Evolutionary conservation across 1,139 yeast genomes (phyloP), one percentile per base, ranked within the genome.

Genomic region (Nakaseomyces sp.): DNA sequence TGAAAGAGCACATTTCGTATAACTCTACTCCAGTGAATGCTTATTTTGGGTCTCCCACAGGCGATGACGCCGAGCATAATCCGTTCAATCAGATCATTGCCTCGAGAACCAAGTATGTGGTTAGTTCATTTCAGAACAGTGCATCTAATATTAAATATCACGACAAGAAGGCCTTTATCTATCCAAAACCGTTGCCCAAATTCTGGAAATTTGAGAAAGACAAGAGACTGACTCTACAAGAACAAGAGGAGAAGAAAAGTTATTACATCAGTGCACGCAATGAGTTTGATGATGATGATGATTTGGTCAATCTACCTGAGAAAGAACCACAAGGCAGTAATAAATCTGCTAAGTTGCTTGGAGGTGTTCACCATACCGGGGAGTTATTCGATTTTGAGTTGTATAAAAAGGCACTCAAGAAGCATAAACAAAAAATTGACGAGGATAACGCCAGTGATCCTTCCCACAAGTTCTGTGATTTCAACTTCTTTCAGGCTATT

Each of bases 121-220:
- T 39, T 17, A 45, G 47, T 1, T 57, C 63, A 8, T 47, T 49
- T 16, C 64, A 60, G 41, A 57, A 57, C 47, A 43, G 46, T 12
- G 41, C 31, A 9, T 52, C 58, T 1, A 58, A 58, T 42, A 40
- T 48, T 24, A 57, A 57, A 33, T 40, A 56, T 38, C 52, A 58
- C 43, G 24, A 51, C n/a, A 46, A 50, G 6, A 49, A 49, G 20
- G 57, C 61, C 59, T 48, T 60, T 13, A 45, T 58, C 1, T 60
- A 60, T 41, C 64, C 64, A 1, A 53, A 54, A 39, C 63, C 64
- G 4, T 36, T 60, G 31, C 63, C 64, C 4, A 60, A 60, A 44
- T 58, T 56, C 42, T 60, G 64, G 64, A 58, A 57, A 40, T 58
- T 54, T 46, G 56, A 51, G 25, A 53, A 56, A 26, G 64, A 60